A percentile compares a stretch with the other conserved stretches of the same genome.
Evolutionary conservation across 805 yeast genomes (phyloP).

Genomic region (Torulaspora quercuum): DNA sequence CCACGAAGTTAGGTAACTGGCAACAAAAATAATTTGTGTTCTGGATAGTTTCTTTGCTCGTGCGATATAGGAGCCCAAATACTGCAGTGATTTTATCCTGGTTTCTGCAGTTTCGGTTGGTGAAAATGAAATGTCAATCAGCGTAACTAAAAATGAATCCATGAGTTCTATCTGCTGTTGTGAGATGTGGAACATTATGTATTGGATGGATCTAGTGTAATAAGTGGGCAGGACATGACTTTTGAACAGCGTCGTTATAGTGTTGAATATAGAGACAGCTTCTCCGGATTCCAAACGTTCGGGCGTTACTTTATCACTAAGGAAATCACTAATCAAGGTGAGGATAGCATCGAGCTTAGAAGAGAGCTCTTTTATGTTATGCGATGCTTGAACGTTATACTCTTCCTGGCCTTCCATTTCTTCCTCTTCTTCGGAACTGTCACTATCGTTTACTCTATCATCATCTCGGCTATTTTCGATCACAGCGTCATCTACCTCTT

Average conservation of each 20-base stretch:
- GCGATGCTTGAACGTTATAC: constrained; percentile 45
- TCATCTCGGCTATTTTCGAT: constrained; percentile 28
- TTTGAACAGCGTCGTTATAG: constrained; percentile 71
- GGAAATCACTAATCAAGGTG: constrained; percentile 50
- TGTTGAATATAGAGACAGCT: constrained; percentile 66
- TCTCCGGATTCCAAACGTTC: constrained; percentile 56
- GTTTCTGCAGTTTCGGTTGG: constrained; percentile 65
- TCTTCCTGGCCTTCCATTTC: constrained; percentile 43
- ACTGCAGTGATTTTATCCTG: constrained; percentile 86
- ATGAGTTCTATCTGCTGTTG: constrained; percentile 79
- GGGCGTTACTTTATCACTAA: constrained; percentile 48
- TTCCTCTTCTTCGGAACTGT: constrained; percentile 32
- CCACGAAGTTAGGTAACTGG: constrained; percentile 83
- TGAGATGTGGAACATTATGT: constrained; percentile 71
- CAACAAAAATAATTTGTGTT: constrained; percentile 73
- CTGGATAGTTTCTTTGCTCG: constrained; percentile 71
- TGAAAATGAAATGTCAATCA: constrained; percentile 80
- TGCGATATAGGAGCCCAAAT: constrained; percentile 84
- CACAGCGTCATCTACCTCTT: constrained; percentile 25
- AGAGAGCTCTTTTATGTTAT: constrained; percentile 51
- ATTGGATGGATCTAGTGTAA: constrained; percentile 84
- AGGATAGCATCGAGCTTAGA: constrained; percentile 71
- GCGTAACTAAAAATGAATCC: constrained; percentile 76
- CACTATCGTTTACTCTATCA: constrained; percentile 31
- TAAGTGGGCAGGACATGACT: constrained; percentile 87